Evolutionary conservation across 345 rosid genomes (phyloP).

Genomic region (Garcia nutans): DNA sequence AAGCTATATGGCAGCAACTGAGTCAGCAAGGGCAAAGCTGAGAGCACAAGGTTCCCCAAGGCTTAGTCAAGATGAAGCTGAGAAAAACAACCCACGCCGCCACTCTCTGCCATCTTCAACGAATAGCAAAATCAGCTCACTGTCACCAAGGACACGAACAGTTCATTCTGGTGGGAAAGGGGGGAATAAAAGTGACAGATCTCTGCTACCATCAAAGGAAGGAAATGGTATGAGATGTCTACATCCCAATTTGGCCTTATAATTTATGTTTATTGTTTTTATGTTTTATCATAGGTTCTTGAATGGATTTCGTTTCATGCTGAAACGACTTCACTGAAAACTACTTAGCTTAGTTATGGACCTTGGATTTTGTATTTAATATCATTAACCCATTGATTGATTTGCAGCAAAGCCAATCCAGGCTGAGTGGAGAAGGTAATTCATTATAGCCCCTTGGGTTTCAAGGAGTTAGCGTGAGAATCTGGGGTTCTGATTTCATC

Average conservation of each 20-base stretch:
- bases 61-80: conserved; percentile 56
- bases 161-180: conserved; percentile 53
- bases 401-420: conserved; percentile 58
- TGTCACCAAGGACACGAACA: conserved; percentile 69
- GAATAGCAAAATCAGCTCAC: conserved; percentile 62
- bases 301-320: background rate
- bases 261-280: conserved; percentile 3
- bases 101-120: conserved; percentile 73
- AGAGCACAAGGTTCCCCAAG: conserved; percentile 76
- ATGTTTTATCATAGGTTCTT: background rate
- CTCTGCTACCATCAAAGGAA: conserved; percentile 49
- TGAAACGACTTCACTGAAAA: background rate
- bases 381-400: conserved; percentile 4
- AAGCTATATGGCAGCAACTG: conserved; percentile 91
- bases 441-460: background rate
- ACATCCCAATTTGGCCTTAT: conserved; percentile 1
- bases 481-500: conserved; percentile 4
- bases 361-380: background rate
- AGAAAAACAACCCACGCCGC: conserved; percentile 60
- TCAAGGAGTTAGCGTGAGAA: conserved; percentile 15
- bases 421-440: conserved; percentile 62
- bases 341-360: background rate
- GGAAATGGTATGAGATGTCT: conserved; percentile 49
- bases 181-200: conserved; percentile 57
- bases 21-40: conserved; percentile 88